Base-by-base conservation (phyloP, 2,329 filamentous ascomycete genomes). In the Penicillium digitatum region DNA sequence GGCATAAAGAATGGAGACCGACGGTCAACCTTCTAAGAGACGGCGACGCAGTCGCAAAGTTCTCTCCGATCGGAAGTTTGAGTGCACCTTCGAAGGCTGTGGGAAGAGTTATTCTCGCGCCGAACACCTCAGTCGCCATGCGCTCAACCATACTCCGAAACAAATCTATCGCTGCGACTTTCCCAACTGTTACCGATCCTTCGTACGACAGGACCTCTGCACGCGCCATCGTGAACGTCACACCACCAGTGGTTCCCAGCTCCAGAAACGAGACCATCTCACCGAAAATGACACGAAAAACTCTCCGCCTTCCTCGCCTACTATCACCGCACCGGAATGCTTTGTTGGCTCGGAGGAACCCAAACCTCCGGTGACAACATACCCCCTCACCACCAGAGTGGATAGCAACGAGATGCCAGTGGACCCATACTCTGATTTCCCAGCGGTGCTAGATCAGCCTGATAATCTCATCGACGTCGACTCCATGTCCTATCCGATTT, bases 91-190 rank as follows among this genome's bases (percentile, higher is more conserved):
- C 56, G 86, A 89, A 61, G 90, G 88, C 37, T 99, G 94, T 67
- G 92, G 90, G 38, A 99, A 96, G 79, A 95, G 88, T 70, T 99
- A 99, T 72, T 96, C 93, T 26, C 84, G 94, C 70, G 93, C 94
- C 9, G 94, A 97, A 75, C 94, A 99, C 78, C 79, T 99, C 78
- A 96, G 96, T 76, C 86, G 94, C 71, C 94, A 88, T 91, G 80
- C 73, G 85, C 59, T 52, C 42, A 50, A 66, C 90, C 88, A 97
- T 75, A 88, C 89, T 54, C 93, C 93, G 18, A 96, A 96, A 75
- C 90, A 95, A 70, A 95, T 96, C 52, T 97, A 95, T 71, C 85
- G 85, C 68, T 97, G 94, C 78, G 90, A 95, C 69, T 96, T 92
- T 66, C 89, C 90, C 20, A 90, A 92, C 68, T 99, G 94, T 74